These are phyloP conservation scores for Malbranchea zuffiana DNA, from an alignment of 2,329 filamentous ascomycete species.

Conservation along the genomic window DNA sequence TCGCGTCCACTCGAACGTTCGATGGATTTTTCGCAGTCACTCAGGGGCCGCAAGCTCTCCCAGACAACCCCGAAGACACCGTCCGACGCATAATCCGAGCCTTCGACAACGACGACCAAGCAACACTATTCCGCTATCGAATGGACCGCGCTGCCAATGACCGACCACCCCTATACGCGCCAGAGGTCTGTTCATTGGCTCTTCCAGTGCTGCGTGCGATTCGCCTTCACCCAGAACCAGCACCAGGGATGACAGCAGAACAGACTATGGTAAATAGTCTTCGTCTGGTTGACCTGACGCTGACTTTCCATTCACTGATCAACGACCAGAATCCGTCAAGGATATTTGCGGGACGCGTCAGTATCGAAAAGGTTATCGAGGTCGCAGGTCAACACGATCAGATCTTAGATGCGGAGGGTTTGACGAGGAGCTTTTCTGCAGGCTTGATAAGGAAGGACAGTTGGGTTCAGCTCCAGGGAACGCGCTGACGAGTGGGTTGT, in stretches of 20 bases:
- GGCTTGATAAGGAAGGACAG: too few relatives aligned
- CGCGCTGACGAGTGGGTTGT: too few relatives aligned
- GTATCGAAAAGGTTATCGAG: too few relatives aligned
- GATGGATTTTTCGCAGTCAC: constrained; percentile 1
- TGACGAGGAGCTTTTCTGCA: too few relatives aligned
- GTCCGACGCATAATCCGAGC: not conserved
- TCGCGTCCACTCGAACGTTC: not conserved
- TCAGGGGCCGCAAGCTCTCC: not conserved
- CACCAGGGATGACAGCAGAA: too few relatives aligned
- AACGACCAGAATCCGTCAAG: too few relatives aligned
- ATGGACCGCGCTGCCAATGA: not conserved
- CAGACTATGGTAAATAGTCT: not conserved
- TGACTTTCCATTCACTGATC: not conserved
- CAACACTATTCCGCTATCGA: not conserved
- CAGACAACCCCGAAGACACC: not conserved
- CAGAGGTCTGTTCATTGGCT: too few relatives aligned
- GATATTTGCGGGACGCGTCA: too few relatives aligned
- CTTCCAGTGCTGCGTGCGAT: not conserved
- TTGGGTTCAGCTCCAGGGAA: too few relatives aligned
- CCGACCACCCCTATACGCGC: not conserved
- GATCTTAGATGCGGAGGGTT: too few relatives aligned
- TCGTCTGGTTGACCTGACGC: not conserved
- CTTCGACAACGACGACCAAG: not conserved
- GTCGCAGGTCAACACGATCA: too few relatives aligned
- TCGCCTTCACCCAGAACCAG: too few relatives aligned